Conservation (phyloP, 768 basidiomycete species). For the Tremella mesenterica region DNA sequence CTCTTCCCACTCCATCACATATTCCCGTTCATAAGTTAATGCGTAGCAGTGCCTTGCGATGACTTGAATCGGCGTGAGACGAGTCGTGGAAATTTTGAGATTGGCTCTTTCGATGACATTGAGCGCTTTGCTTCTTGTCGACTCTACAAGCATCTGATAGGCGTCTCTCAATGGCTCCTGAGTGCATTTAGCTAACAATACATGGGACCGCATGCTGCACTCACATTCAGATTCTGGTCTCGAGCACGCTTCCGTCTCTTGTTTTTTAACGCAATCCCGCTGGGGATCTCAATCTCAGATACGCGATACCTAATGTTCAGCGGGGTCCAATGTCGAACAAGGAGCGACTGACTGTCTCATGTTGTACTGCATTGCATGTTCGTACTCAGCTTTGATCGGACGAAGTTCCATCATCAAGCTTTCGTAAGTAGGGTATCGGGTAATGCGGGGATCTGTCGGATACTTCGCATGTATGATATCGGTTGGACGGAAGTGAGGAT, state of each 20-base stretch:
- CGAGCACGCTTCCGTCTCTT: constrained; percentile 28
- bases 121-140: constrained; percentile 19
- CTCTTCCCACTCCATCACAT: constrained; percentile 25
- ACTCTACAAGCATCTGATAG: constrained; percentile 27
- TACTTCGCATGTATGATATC: constrained; percentile 22
- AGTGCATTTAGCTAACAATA: not conserved
- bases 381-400: constrained; percentile 35
- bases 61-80: constrained; percentile 18
- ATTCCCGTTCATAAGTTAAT: constrained; percentile 32
- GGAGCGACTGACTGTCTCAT: constrained; percentile 29
- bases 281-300: constrained; percentile 38
- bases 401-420: constrained; percentile 24
- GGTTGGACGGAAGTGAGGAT: constrained; percentile 32
- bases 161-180: constrained; percentile 35
- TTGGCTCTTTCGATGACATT: constrained; percentile 10
- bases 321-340: not conserved
- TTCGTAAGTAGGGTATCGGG: constrained; percentile 12
- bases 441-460: constrained; percentile 27
- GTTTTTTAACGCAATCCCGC: constrained; percentile 39
- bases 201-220: not conserved
- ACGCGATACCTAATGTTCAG: constrained; percentile 29
- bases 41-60: constrained; percentile 42
- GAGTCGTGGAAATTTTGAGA: constrained; percentile 14
- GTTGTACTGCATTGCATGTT: constrained; percentile 28
- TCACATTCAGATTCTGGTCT: constrained; percentile 41